These are phyloP conservation scores for Macrolepiota albuminosa DNA, from an alignment of 768 basidiomycete genomes.

Conservation along the genomic window DNA sequence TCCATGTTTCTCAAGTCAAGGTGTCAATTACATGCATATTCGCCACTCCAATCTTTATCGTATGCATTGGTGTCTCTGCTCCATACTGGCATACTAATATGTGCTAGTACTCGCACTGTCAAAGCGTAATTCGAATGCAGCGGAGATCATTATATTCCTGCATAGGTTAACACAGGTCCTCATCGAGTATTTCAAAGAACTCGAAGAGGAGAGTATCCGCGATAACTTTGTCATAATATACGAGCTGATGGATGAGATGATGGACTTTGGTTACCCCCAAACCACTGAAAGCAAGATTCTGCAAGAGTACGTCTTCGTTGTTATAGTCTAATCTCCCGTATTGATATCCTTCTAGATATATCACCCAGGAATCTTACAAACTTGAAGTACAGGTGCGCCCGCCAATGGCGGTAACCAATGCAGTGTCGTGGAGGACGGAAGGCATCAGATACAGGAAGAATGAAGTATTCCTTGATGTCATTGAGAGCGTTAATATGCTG, in stretches of 20 bases:
- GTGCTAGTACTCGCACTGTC: slow-evolving; percentile 85
- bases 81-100: not conserved
- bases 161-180: slow-evolving; percentile 91
- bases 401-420: slow-evolving; percentile 96
- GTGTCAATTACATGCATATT: slow-evolving; percentile 98
- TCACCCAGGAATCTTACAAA: slow-evolving; percentile 98
- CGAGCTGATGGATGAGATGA: slow-evolving; percentile 99
- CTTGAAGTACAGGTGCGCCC: slow-evolving; percentile 90
- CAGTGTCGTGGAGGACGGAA: slow-evolving; percentile 97
- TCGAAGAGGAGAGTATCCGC: slow-evolving; percentile 97
- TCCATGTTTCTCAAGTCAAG: slow-evolving; percentile 93
- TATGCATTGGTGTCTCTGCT: slow-evolving; percentile 33
- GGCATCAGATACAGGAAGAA: slow-evolving; percentile 98
- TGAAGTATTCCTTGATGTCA: slow-evolving; percentile 97
- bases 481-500: slow-evolving; percentile 95
- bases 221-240: slow-evolving; percentile 99
- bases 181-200: slow-evolving; percentile 98
- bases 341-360: slow-evolving; percentile 54
- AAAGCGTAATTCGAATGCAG: slow-evolving; percentile 92
- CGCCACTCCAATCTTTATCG: slow-evolving; percentile 96
- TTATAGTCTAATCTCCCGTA: not conserved
- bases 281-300: slow-evolving; percentile 99
- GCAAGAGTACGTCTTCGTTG: slow-evolving; percentile 65
- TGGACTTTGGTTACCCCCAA: slow-evolving; percentile 99
- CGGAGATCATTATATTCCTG: slow-evolving; percentile 94